These are phyloP conservation scores for Xerocomus brunneocitrinus DNA, from an alignment of 768 basidiomycete genomes.

Conservation along the genomic window DNA sequence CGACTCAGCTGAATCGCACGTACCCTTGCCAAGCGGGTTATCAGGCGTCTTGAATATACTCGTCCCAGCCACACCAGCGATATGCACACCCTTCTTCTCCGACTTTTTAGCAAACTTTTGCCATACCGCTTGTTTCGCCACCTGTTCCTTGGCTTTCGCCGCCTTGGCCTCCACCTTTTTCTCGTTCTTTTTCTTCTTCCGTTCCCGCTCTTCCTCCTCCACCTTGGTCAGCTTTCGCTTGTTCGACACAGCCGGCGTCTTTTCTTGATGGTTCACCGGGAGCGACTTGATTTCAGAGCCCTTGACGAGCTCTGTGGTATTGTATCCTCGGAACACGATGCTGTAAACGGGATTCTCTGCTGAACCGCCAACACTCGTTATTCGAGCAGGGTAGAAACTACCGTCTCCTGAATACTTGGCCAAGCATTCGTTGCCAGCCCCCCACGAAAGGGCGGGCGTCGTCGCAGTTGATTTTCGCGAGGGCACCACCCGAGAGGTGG, in stretches of 20 bases:
- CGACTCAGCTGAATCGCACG: conserved; percentile 26
- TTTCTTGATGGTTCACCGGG: conserved; percentile 51
- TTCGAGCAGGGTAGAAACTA: conserved; percentile 83
- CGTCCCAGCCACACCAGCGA: conserved; percentile 82
- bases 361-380: conserved; percentile 80
- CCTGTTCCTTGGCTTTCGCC: conserved; percentile 85
- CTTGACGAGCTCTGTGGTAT: conserved; percentile 83
- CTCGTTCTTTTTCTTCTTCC: conserved; percentile 93
- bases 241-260: conserved; percentile 37
- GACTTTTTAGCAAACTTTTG: conserved; percentile 95
- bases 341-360: conserved; percentile 80
- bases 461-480: conserved; percentile 51
- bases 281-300: conserved; percentile 65
- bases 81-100: conserved; percentile 88
- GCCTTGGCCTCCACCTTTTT: conserved; percentile 84
- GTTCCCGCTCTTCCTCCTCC: conserved; percentile 84
- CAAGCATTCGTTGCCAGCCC: conserved; percentile 80
- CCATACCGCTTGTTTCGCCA: conserved; percentile 79
- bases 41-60: conserved; percentile 95
- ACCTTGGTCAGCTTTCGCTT: conserved; percentile 78
- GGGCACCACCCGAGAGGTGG: conserved; percentile 53
- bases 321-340: conserved; percentile 89
- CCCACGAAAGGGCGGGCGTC: conserved; percentile 55
- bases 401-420: conserved; percentile 85
- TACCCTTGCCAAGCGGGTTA: conserved; percentile 83